A percentile compares a stretch with the other conserved stretches of the same genome.
phyloP scores from a whole-genome alignment of 208 protist species.

The Leishmania major region DNA sequence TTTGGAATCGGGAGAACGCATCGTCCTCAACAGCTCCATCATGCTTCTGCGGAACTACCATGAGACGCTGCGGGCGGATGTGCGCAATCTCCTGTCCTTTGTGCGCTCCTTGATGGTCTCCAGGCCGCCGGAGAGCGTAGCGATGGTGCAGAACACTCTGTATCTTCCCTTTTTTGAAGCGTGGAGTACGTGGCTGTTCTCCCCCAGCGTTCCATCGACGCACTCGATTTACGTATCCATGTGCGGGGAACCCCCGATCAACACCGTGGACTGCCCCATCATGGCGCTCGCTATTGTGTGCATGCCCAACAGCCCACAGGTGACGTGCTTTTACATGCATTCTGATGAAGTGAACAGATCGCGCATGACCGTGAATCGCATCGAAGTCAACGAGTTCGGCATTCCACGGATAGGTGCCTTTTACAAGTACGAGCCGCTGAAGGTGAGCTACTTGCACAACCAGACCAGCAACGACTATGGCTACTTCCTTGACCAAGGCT shows the following conservation, averaged over 20 bases:
- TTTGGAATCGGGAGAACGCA: slow-evolving; percentile 32
- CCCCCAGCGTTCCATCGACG: slow-evolving; percentile 7
- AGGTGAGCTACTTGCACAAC: slow-evolving; percentile 5
- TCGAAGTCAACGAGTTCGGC: slow-evolving; percentile 2
- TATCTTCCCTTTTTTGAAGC: slow-evolving; percentile 30
- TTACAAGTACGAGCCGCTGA: neutral
- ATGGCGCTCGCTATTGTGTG: slow-evolving; percentile 38
- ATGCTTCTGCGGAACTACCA: slow-evolving; percentile 31
- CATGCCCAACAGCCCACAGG: neutral
- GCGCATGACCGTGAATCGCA: slow-evolving; percentile 1
- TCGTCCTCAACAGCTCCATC: slow-evolving; percentile 55
- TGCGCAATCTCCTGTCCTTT: slow-evolving; percentile 32
- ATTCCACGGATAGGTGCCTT: neutral
- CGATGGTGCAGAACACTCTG: slow-evolving; percentile 31
- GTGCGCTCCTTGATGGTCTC: neutral
- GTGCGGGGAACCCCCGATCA: slow-evolving; percentile 23
- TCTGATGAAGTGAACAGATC: slow-evolving; percentile 23
- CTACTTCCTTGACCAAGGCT: slow-evolving; percentile 24
- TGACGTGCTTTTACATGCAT: slow-evolving; percentile 26
- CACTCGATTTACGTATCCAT: slow-evolving; percentile 47
- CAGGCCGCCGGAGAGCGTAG: slow-evolving; percentile 4
- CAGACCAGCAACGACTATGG: slow-evolving; percentile 9
- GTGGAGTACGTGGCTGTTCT: slow-evolving; percentile 36
- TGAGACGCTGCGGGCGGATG: slow-evolving; percentile 16
- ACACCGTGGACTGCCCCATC: slow-evolving; percentile 16